Evolutionary conservation across 805 yeast genomes (phyloP).

Genomic region (Aciculoconidium aculeatum): DNA sequence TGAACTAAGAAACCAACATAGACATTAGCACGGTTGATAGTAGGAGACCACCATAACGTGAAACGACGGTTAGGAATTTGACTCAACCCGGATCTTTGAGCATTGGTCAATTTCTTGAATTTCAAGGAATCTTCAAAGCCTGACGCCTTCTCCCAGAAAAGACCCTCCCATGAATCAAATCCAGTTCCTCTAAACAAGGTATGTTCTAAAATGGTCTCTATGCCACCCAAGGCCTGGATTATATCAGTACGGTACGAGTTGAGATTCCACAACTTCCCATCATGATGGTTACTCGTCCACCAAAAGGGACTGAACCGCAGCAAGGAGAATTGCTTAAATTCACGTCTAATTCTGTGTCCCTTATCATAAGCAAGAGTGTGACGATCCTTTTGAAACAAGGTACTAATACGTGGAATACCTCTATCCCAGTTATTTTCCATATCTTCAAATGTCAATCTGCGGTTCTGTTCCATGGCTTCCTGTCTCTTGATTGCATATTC

Average conservation of each 20-base stretch:
- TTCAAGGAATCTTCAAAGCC: conserved; percentile 97
- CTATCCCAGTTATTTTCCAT: conserved; percentile 94
- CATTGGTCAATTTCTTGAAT: conserved; percentile 91
- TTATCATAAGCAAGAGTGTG: conserved; percentile 92
- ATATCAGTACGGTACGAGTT: conserved; percentile 92
- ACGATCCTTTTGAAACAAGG: conserved; percentile 90
- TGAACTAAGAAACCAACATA: conserved; percentile 97
- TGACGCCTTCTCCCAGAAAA: conserved; percentile 96
- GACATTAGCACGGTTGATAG: conserved; percentile 95
- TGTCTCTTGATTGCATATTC: conserved; percentile 88
- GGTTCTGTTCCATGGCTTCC: conserved; percentile 79
- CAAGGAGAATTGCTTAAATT: conserved; percentile 67
- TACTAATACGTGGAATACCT: conserved; percentile 93
- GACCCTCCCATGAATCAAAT: conserved; percentile 96
- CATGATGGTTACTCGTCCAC: conserved; percentile 95
- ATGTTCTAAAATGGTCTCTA: conserved; percentile 92
- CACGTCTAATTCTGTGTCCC: conserved; percentile 81
- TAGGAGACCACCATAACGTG: conserved; percentile 99
- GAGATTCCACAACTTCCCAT: conserved; percentile 92
- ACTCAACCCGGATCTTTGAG: conserved; percentile 93
- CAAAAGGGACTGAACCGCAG: conserved; percentile 83
- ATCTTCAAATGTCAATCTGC: conserved; percentile 87
- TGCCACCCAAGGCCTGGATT: conserved; percentile 95
- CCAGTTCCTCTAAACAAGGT: conserved; percentile 96
- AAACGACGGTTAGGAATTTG: conserved; percentile 97